A percentile compares a stretch with the other conserved stretches of the same genome.
Evolutionary conservation across 768 basidiomycete genomes (phyloP).

Genomic region (Psilocybe sp.): DNA sequence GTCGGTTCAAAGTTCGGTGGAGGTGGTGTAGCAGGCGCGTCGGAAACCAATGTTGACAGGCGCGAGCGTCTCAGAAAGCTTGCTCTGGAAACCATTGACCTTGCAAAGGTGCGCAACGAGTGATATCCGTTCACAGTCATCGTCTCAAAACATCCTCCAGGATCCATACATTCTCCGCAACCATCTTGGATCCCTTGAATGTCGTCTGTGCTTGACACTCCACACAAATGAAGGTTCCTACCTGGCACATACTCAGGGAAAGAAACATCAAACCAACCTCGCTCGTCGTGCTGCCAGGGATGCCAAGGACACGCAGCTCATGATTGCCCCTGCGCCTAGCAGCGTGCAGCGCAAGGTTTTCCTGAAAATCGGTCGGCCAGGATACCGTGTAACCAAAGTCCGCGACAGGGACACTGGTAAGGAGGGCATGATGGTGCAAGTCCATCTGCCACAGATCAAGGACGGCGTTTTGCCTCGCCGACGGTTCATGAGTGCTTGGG

Average conservation of each 20-base stretch:
- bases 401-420: slow-evolving; percentile 87
- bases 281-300: slow-evolving; percentile 97
- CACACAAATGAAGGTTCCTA: slow-evolving; percentile 99
- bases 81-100: slow-evolving; percentile 94
- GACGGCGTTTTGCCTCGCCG: slow-evolving; percentile 77
- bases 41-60: slow-evolving; percentile 93
- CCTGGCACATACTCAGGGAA: slow-evolving; percentile 98
- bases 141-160: slow-evolving; percentile 25
- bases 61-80: slow-evolving; percentile 93
- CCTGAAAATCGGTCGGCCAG: slow-evolving; percentile 94
- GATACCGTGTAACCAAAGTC: slow-evolving; percentile 95
- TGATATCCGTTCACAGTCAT: slow-evolving; percentile 6
- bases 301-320: slow-evolving; percentile 89
- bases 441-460: slow-evolving; percentile 94
- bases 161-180: slow-evolving; percentile 99
- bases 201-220: slow-evolving; percentile 93
- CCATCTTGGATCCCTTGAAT: slow-evolving; percentile 97
- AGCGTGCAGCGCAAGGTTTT: slow-evolving; percentile 90
- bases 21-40: slow-evolving; percentile 92
- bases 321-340: slow-evolving; percentile 80
- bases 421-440: slow-evolving; percentile 97
- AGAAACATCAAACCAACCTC: slow-evolving; percentile 98
- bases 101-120: slow-evolving; percentile 75
- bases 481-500: slow-evolving; percentile 97
- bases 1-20: slow-evolving; percentile 96